Evolutionary conservation across 345 rosid genomes (phyloP), one percentile per base, ranked within the genome.

Genomic region (Citrus inodora): DNA sequence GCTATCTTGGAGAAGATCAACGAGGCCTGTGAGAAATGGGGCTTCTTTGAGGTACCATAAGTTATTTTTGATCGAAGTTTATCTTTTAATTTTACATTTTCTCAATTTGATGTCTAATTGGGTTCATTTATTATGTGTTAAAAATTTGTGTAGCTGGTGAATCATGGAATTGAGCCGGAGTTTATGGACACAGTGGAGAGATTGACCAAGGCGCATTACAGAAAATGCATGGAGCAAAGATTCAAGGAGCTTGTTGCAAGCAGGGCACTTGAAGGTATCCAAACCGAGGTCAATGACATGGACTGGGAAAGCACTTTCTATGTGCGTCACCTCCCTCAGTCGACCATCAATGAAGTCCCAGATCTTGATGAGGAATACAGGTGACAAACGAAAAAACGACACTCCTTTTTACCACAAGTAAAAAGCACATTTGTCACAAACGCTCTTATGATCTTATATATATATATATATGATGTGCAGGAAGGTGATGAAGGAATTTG

Each of bases 11-110:
- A 86, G 75, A 82, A 87, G 81, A 93, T 95, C 88, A 86, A 91
- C 64, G 97, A 93, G 83, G 99, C 98, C 81, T 95, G 99, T 76
- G 97, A 95, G 76, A 95, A 92, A 81, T 95, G 99, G 99, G 99
- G 99, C 0, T 95, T 95, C 89, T 93, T 95, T 79, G 93, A 95
- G 99, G 99, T 95, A 84, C 64, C 9, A 27, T 8, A 21, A 40
- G 17, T 22, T 27, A 24, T 2, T 70, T 27, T 38, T 5, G 6
- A 42, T 42, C 24, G 1, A 37, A 21, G 10, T 63, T 21, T 13
- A 19, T 8, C 22, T 25, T 11, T 21, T 19, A 42, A 9, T n/a
- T 19, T 61, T 5, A 7, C 19, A 8, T 56, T 33, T 53, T n/a
- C 3, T 22, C 17, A 59, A 22, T 37, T 69, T 38, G 7, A 19